Base-by-base conservation (phyloP, 306 rosid genomes). In the Fragaria ananassa region DNA sequence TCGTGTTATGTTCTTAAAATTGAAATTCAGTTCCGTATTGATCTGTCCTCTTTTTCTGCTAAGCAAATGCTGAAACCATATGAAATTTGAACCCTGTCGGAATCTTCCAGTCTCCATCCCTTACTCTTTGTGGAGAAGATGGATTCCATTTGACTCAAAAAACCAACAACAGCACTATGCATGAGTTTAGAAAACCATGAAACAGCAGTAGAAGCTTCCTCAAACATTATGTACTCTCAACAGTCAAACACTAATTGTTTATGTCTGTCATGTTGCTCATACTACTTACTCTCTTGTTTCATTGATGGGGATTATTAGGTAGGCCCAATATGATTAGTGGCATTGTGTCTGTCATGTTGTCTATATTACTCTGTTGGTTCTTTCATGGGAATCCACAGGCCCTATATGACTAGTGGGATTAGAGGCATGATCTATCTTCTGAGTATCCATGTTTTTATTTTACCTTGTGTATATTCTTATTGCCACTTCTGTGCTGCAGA, bases 321-420 rank as follows among this genome's bases (percentile, higher is more conserved):
- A 74, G 83, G 76, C 81, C 90, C 84, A 70, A 70, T 79, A 61
- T 83, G 73, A 73, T 57, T 57, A 68, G 18, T 56, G 54, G 10
- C 6, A 4, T 82, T 80, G 79, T 63, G 71, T 73, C 76, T 85
- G 85, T 82, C 87, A 68, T 57, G 68, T 80, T 82, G 84, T 76
- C 83, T 57, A 58, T 76, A 77, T 76, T 63, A 67, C 49, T 79
- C 65, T 49, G 57, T 78, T 54, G 73, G 78, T 74, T 81, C 81
- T 74, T 81, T 56, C 69, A 72, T 75, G 76, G 83, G 34, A 70
- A 76, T 58, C 71, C 1, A 68, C 34, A 74, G 79, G 74, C 83
- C 89, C 87, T 77, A 72, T 80, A 62, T 81, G 45, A 70, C 37
- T 37, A 23, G 76, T 81, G 87, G 71, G 35, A 58, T 71, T 57